A percentile compares a stretch with the other conserved stretches of the same genome.
phyloP scores from a whole-genome alignment of 192 early-diverging fungal genomes.

The Gaertneriomyces sp. region DNA sequence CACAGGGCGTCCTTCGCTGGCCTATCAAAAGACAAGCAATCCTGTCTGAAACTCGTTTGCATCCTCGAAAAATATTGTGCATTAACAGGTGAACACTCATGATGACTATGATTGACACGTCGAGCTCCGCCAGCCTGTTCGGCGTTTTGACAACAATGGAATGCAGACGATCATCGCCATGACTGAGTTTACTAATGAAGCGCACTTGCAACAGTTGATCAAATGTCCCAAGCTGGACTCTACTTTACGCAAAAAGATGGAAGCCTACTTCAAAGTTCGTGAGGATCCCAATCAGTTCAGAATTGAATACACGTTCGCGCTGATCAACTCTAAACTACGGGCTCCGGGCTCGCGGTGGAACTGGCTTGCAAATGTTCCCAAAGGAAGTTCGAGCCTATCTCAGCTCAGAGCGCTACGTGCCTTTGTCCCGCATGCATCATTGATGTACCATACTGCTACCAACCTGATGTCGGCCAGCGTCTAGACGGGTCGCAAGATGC shows the following conservation, averaged over 20 bases:
- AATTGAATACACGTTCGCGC: not conserved
- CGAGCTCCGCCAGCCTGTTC: not conserved
- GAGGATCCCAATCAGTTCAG: not conserved
- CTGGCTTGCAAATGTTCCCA: constrained; percentile 5
- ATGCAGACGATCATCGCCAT: not conserved
- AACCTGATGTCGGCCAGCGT: no score
- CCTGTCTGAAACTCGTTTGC: not conserved
- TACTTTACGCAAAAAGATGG: not conserved
- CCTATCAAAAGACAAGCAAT: no score
- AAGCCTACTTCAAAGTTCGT: not conserved
- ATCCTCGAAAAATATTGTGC: not conserved
- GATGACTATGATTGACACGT: not conserved
- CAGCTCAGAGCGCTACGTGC: no score
- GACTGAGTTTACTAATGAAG: constrained; percentile 3
- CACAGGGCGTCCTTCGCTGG: no score
- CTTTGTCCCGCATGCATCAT: no score
- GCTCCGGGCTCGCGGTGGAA: constrained; percentile 5
- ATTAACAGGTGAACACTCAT: not conserved
- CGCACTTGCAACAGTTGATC: not conserved
- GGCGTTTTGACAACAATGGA: constrained; percentile 1
- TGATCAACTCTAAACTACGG: not conserved
- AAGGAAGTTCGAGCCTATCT: no score
- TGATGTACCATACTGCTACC: no score
- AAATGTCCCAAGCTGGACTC: no score
- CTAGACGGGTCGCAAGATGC: no score